phyloP scores from a whole-genome alignment of 2,329 filamentous ascomycete species.

The Penicillium occitanis region DNA sequence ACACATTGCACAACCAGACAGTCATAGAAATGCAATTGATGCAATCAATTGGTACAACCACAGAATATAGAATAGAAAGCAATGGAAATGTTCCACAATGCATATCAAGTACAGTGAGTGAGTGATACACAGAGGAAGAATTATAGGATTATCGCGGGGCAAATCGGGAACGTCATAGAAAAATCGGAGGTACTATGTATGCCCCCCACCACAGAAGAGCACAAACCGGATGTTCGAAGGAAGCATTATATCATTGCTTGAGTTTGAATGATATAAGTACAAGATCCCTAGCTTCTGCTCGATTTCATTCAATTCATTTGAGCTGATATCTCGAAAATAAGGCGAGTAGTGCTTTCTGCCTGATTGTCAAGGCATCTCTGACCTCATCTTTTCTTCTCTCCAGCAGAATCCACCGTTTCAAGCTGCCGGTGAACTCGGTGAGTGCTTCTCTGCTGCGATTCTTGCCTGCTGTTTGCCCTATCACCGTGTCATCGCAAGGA shows the following conservation, averaged over 20 bases:
- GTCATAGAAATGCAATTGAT: background rate
- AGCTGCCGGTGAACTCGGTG: constrained; percentile 39
- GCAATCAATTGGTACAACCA: background rate
- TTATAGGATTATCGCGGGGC: background rate
- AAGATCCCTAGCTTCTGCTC: background rate
- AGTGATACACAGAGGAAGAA: background rate
- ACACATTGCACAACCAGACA: background rate
- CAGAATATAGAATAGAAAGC: background rate
- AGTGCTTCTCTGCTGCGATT: constrained; percentile 21
- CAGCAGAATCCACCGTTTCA: constrained; percentile 8
- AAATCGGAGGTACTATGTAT: background rate
- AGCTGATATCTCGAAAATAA: background rate
- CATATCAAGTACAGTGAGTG: background rate
- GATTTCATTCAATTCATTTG: background rate
- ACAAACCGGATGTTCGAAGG: constrained; percentile 2
- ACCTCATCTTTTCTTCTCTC: constrained; percentile 30
- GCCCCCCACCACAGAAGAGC: constrained; percentile 3
- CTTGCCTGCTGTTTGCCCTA: background rate
- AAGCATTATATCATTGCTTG: background rate
- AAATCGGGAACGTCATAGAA: constrained; percentile 19
- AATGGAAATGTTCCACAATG: background rate
- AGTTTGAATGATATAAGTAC: background rate
- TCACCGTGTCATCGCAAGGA: background rate
- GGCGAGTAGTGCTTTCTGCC: background rate
- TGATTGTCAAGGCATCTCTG: constrained; percentile 24